Percentiles rank a stretch among this genome's conserved stretches.
These are phyloP conservation scores for Solanum medicagineum DNA, from an alignment of 257 asterid genomes.

Conservation along the genomic window DNA sequence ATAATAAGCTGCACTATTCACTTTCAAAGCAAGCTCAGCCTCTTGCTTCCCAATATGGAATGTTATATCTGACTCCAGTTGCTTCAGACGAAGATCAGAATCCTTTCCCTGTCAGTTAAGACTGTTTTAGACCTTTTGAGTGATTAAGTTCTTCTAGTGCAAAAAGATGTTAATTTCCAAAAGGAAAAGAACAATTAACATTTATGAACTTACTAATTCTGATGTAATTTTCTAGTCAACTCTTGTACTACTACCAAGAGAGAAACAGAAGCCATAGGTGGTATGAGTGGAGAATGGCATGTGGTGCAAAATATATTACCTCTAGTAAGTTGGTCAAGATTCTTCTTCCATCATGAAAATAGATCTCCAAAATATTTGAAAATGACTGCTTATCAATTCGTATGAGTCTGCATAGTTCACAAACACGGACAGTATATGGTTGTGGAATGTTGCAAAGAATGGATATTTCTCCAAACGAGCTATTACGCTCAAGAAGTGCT, in stretches of 20 bases:
- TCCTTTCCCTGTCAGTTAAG: conserved; percentile 43
- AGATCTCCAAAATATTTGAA: conserved; percentile 76
- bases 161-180: background rate
- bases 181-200: background rate
- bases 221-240: background rate
- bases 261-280: background rate
- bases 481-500: conserved; percentile 42
- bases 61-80: conserved; percentile 65
- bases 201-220: background rate
- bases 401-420: conserved; percentile 67
- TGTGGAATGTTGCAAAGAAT: conserved; percentile 93
- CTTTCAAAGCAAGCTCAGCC: conserved; percentile 83
- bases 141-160: background rate
- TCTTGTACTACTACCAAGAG: background rate
- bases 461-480: conserved; percentile 70
- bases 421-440: conserved; percentile 87
- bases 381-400: conserved; percentile 85
- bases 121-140: background rate
- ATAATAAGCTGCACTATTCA: conserved; percentile 69
- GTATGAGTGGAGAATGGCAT: background rate
- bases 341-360: conserved; percentile 82
- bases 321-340: conserved; percentile 73
- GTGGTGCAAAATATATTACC: conserved; percentile 28
- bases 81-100: conserved; percentile 60
- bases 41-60: conserved; percentile 77